Conservation (phyloP, 768 basidiomycete species). For the Russula sp. region DNA sequence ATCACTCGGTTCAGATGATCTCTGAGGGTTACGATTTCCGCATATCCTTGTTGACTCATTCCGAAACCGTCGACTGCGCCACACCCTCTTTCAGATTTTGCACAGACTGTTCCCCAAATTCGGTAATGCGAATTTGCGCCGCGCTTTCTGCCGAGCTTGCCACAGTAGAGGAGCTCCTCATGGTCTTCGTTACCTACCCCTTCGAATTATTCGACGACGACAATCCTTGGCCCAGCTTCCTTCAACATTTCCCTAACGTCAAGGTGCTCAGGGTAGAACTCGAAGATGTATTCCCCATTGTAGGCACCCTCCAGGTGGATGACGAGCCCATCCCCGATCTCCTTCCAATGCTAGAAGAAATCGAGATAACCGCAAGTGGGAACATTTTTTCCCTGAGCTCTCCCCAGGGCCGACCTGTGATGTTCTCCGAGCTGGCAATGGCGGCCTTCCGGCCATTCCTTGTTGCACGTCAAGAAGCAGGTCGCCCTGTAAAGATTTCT, state of each 20-base stretch:
- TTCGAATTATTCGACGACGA: background rate
- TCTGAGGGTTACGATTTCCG: fast-evolving
- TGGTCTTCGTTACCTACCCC: too few relatives aligned
- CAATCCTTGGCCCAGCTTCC: background rate
- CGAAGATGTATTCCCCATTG: background rate
- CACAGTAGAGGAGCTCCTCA: background rate
- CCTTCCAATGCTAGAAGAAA: background rate
- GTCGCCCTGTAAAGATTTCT: background rate
- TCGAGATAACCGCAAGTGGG: too few relatives aligned
- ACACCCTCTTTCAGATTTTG: background rate
- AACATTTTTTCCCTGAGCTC: background rate
- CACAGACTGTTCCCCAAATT: background rate
- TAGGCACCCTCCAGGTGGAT: background rate
- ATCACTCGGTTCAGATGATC: background rate
- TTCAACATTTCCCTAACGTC: background rate
- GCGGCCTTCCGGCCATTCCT: background rate
- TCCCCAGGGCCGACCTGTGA: background rate
- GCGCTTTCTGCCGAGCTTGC: background rate
- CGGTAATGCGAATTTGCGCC: background rate
- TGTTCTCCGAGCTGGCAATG: too few relatives aligned
- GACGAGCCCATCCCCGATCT: background rate
- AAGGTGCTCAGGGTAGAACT: background rate
- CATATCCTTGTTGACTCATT: background rate
- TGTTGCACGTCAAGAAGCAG: background rate
- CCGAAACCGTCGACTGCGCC: background rate